Evolutionary conservation across 768 basidiomycete species (phyloP).

Genomic region (Suillus subluteus): DNA sequence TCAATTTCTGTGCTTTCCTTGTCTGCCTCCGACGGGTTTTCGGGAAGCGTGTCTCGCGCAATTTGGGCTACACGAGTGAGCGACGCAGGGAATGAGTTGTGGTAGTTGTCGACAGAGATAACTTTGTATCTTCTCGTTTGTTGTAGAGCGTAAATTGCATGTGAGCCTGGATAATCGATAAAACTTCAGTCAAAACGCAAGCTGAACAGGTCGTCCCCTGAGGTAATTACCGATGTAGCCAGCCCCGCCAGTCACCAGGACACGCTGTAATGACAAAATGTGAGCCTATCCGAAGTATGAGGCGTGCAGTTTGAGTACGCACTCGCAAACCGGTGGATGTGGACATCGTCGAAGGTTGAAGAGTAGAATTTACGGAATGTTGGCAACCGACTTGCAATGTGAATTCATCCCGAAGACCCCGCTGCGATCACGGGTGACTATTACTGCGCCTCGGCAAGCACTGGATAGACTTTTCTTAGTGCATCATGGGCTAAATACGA

Average conservation of each 20-base stretch:
- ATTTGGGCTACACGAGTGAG: constrained; percentile 79
- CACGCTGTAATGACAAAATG: constrained; percentile 44
- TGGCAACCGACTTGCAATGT: constrained; percentile 7
- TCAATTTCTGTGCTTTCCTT: constrained; percentile 77
- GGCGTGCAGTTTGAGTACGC: constrained; percentile 29
- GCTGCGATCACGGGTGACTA: background rate
- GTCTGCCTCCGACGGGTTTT: constrained; percentile 66
- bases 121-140: constrained; percentile 90
- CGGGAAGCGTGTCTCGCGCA: constrained; percentile 72
- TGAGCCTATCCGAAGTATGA: constrained; percentile 14
- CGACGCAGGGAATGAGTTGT: constrained; percentile 84
- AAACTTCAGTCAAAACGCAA: constrained; percentile 16
- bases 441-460: background rate
- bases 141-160: constrained; percentile 86
- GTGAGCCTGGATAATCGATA: constrained; percentile 66
- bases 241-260: constrained; percentile 79
- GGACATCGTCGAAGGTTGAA: constrained; percentile 27
- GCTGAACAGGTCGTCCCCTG: constrained; percentile 14
- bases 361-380: constrained; percentile 8
- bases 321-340: constrained; percentile 48
- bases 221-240: constrained; percentile 79
- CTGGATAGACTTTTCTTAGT: background rate
- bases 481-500: constrained; percentile 1
- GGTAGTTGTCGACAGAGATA: constrained; percentile 92
- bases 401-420: constrained; percentile 7